Conservation (phyloP, 441 rosid genomes). For the Manihot esculenta region DNA sequence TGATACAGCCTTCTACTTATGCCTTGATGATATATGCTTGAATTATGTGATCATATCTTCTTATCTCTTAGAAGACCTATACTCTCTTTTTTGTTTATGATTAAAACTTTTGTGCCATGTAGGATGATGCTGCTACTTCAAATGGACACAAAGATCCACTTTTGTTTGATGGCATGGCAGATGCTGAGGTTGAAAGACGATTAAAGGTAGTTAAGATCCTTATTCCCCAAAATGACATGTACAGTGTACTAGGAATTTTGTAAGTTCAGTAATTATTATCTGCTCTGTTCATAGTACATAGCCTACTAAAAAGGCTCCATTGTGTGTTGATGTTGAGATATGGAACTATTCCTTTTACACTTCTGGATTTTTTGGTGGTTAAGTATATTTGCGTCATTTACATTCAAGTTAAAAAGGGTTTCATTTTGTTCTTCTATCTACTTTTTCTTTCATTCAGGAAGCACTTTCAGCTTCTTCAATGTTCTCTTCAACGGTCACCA, state of each 20-base stretch:
- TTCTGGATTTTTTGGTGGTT: neutral
- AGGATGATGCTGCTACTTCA: slow-evolving; percentile 72
- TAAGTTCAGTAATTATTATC: neutral
- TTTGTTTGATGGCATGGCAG: slow-evolving; percentile 81
- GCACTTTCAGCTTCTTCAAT: slow-evolving; percentile 67
- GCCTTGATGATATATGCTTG: neutral
- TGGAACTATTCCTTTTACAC: neutral
- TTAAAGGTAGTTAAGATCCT: slow-evolving; percentile 54
- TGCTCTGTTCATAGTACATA: neutral
- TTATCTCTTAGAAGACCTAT: neutral
- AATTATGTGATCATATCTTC: slow-evolving; percentile 1
- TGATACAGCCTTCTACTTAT: neutral
- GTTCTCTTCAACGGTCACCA: slow-evolving; percentile 48
- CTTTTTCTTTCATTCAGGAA: slow-evolving; percentile 45
- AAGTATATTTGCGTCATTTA: neutral
- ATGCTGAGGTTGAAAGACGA: slow-evolving; percentile 82
- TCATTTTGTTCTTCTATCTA: slow-evolving; percentile 1
- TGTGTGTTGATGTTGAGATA: slow-evolving; percentile 8
- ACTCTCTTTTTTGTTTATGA: slow-evolving; percentile 9
- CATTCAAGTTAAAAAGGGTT: slow-evolving; percentile 13
- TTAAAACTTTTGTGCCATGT: slow-evolving; percentile 27
- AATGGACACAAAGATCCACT: slow-evolving; percentile 76
- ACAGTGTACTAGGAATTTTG: neutral
- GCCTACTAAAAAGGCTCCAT: neutral
- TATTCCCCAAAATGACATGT: slow-evolving; percentile 9